These are phyloP conservation scores for Yamadazyma sp. DNA, from an alignment of 1,139 yeast species.

Conservation along the genomic window DNA sequence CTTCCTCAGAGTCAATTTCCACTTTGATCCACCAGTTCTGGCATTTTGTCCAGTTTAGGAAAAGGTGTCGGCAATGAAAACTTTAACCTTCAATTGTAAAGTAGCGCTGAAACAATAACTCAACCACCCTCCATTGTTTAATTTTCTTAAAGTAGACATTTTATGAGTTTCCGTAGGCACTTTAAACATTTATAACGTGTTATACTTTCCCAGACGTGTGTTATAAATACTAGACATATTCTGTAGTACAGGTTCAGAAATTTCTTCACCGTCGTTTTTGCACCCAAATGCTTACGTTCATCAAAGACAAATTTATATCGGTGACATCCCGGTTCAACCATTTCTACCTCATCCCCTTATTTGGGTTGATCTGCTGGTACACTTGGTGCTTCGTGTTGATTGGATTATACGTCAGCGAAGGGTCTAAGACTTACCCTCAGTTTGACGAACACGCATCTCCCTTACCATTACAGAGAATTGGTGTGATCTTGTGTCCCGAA, in stretches of 20 bases:
- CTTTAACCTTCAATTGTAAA: not conserved
- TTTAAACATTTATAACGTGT: not conserved
- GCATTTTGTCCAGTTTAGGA: slow-evolving; percentile 1
- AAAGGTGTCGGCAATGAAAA: not conserved
- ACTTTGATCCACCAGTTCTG: too few species aligned
- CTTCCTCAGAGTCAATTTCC: too few species aligned
- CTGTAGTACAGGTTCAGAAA: not conserved
- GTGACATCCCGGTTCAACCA: slow-evolving; percentile 27
- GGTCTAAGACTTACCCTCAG: slow-evolving; percentile 22
- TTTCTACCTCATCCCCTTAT: slow-evolving; percentile 27
- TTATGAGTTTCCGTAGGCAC: not conserved
- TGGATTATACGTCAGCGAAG: slow-evolving; percentile 25
- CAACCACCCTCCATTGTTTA: not conserved
- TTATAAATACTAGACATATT: slow-evolving; percentile 1
- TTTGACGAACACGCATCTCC: slow-evolving; percentile 20
- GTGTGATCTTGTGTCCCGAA: slow-evolving; percentile 26
- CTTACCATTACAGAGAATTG: slow-evolving; percentile 28
- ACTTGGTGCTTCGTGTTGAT: slow-evolving; percentile 23
- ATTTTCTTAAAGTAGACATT: not conserved
- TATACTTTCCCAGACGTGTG: not conserved
- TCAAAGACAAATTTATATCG: slow-evolving; percentile 14
- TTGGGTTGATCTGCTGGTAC: slow-evolving; percentile 30
- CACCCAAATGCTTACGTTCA: slow-evolving; percentile 10
- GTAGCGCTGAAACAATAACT: not conserved
- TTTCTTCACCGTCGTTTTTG: not conserved